Conservation (phyloP, 2,329 filamentous ascomycete genomes). For the Lecanicillium sp. region DNA sequence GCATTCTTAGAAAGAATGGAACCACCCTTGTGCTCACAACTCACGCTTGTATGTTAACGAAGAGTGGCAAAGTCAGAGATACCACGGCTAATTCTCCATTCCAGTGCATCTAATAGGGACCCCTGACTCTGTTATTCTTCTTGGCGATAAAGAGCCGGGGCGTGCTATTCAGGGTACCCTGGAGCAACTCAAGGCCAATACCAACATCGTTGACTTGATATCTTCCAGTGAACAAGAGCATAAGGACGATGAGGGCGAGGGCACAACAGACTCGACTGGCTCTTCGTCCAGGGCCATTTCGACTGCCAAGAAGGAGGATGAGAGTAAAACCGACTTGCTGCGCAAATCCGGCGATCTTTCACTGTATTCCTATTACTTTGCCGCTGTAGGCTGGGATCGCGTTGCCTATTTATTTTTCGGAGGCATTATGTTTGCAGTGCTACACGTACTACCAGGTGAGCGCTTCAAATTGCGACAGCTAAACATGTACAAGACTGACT, state of each 20-base stretch:
- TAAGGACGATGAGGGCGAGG: not conserved
- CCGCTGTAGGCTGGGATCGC: constrained; percentile 7
- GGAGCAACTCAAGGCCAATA: not conserved
- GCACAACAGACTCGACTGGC: not conserved
- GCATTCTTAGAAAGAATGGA: constrained; percentile 17
- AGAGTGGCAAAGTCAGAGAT: not conserved
- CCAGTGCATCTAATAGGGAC: constrained; percentile 14
- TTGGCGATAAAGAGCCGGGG: not conserved
- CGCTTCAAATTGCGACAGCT: no score
- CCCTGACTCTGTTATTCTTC: constrained; percentile 10
- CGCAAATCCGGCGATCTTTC: constrained; percentile 11
- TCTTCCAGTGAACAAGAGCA: constrained; percentile 1
- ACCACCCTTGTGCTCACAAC: constrained; percentile 20
- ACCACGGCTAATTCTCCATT: not conserved
- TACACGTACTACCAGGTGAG: constrained; percentile 13
- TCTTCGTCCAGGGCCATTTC: constrained; percentile 8
- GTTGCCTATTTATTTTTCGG: constrained; percentile 10
- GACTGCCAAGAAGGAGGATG: constrained; percentile 6
- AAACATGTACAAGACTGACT: no score
- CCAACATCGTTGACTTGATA: constrained; percentile 3
- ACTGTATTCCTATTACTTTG: constrained; percentile 14
- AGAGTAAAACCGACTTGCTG: constrained; percentile 1
- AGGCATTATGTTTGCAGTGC: constrained; percentile 10
- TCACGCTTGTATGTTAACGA: constrained; percentile 13
- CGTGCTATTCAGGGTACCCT: constrained; percentile 1